Base-by-base conservation (phyloP, 352 stramenopile genomes). In the Phytopythium vexans region DNA sequence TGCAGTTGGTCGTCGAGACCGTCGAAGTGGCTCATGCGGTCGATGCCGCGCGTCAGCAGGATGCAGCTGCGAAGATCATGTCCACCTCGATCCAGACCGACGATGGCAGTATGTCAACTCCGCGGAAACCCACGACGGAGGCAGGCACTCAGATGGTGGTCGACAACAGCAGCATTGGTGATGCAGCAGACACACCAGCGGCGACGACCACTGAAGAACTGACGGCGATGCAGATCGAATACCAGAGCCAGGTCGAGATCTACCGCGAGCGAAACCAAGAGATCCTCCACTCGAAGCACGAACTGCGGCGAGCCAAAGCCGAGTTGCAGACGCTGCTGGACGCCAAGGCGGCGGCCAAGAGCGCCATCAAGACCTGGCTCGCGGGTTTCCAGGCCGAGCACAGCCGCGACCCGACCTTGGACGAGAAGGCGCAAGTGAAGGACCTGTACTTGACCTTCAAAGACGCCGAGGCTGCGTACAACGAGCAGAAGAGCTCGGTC, bases 381-480 rank as follows among this genome's bases (percentile, higher is more conserved):
- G 48, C 60, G 7, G 65, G 66, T 3, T 93, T 93, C 36, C 67
- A 86, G 51, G 41, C 45, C 9, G 55, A 65, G 36, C 57, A 87
- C 46, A 58, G 63, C 0, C 68, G 77, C 0, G 80, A 90, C 0
- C 82, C 80, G 6, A 74, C 67, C 21, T 82, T 90, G n/a, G 71
- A 88, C n/a, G 82, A 93, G 40, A 91, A 93, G 46, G 68, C 80
- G 7, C 66, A 81, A 37, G 82, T 90, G 33, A 90, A 91, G 42
- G 77, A 88, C 16, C 56, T 88, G 35, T 93, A 93, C 40, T 21
- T 89, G 16, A 64, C 66, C 16, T 93, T 93, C 67, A 91, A 93
- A 58, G 64, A 69, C n/a, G 66, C 62, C 7, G 82, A 93, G 39
- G 77, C 80, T 3, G 64, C 62, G 12, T 85, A 70, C 45, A 82